Conservation (phyloP, 306 rosid genomes). For the Spatholobus suberectus region DNA sequence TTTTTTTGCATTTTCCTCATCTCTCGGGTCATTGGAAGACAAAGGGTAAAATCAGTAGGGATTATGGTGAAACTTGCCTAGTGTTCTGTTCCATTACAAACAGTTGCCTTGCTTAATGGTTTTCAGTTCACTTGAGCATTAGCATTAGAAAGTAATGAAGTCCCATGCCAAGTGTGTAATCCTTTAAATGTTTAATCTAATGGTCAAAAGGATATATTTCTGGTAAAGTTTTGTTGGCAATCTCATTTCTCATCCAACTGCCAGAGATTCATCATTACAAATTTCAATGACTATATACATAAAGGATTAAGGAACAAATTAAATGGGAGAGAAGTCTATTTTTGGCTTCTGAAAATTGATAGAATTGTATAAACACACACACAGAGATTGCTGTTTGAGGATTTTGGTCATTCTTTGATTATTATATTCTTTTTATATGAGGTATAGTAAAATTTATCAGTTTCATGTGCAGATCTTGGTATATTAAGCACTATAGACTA, state of each 20-base stretch:
- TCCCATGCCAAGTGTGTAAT: background rate
- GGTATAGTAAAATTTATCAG: background rate
- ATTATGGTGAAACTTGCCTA: background rate
- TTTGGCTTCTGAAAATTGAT: slow-evolving; percentile 8
- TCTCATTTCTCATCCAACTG: background rate
- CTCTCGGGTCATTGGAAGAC: background rate
- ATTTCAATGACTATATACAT: background rate
- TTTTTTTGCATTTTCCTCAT: background rate
- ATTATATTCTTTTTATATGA: slow-evolving; percentile 11
- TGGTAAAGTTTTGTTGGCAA: background rate
- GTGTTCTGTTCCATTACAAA: background rate
- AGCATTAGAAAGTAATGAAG: background rate
- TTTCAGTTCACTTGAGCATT: background rate
- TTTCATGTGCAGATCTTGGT: slow-evolving; percentile 31
- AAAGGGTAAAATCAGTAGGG: background rate
- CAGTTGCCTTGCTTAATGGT: background rate
- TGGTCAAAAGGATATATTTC: background rate
- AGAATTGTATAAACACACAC: background rate
- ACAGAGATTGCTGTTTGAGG: background rate
- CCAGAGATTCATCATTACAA: background rate
- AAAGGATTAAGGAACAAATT: background rate
- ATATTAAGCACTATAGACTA: background rate
- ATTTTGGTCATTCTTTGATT: slow-evolving; percentile 24
- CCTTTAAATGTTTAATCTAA: slow-evolving; percentile 11
- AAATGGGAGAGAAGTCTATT: background rate